Evolutionary conservation across 306 rosid species (phyloP).

Genomic region (Styphnolobium japonicum): DNA sequence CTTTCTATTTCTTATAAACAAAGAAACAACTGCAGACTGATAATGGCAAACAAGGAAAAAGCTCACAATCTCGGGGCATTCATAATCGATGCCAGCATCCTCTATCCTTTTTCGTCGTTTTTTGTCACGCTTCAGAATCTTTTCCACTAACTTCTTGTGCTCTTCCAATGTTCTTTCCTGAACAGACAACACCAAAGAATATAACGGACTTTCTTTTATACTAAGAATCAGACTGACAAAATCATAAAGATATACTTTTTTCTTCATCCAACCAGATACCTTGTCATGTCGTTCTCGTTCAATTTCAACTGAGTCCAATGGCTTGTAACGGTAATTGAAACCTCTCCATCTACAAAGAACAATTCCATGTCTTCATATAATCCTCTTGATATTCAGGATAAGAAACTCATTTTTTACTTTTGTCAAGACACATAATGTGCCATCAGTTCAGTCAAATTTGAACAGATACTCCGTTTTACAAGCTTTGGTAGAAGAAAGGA

Average conservation of each 20-base stretch:
- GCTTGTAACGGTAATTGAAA: constrained; percentile 50
- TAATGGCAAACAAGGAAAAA: neutral
- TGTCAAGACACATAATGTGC: neutral
- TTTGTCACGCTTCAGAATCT: constrained; percentile 54
- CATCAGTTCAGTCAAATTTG: neutral
- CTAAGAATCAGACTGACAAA: neutral
- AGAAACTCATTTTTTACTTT: neutral
- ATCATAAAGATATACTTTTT: neutral
- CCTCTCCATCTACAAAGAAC: constrained; percentile 67
- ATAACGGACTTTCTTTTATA: neutral
- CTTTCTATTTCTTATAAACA: neutral
- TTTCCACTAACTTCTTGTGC: constrained; percentile 62
- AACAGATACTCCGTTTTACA: neutral
- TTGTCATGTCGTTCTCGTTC: constrained; percentile 59
- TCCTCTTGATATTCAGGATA: neutral
- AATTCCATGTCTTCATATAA: neutral
- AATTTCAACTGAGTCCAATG: constrained; percentile 55
- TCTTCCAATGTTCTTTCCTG: constrained; percentile 80
- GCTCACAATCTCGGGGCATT: constrained; percentile 89
- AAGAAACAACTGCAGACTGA: neutral
- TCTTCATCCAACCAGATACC: constrained; percentile 38
- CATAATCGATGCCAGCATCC: constrained; percentile 83
- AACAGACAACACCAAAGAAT: constrained; percentile 9
- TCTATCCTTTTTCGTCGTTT: constrained; percentile 61
- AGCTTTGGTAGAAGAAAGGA: neutral